phyloP scores from a whole-genome alignment of 2,329 filamentous ascomycete species.

The Cordyceps militaris region DNA sequence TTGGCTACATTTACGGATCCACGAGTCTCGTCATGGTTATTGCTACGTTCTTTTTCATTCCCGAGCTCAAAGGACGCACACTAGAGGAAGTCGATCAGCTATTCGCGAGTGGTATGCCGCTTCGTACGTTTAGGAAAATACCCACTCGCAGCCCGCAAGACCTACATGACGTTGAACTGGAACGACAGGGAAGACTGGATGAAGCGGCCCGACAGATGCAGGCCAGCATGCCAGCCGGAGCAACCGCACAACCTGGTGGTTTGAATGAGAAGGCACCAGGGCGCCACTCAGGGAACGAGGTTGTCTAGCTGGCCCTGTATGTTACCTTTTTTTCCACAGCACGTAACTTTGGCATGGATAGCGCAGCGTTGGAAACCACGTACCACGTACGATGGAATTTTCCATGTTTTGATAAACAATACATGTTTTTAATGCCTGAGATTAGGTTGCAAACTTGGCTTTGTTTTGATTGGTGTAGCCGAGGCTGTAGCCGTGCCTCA shows the following conservation, averaged over 20 bases:
- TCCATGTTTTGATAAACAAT: too few relatives aligned
- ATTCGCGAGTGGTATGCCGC: conserved; percentile 16
- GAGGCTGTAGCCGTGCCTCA: too few relatives aligned
- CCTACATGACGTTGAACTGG: background rate
- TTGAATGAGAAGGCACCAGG: conserved; percentile 3
- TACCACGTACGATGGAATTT: background rate
- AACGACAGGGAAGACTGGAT: background rate
- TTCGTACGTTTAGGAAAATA: conserved; percentile 16
- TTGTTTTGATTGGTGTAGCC: background rate
- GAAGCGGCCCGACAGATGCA: conserved; percentile 2
- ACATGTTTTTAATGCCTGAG: conserved; percentile 7
- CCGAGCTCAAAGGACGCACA: conserved; percentile 35
- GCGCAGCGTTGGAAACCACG: background rate
- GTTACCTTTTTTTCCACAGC: background rate
- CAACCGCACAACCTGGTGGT: background rate
- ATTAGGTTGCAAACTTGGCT: background rate
- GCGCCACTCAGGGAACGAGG: background rate
- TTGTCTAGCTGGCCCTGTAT: background rate
- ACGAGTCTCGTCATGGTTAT: conserved; percentile 30
- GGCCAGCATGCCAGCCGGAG: background rate
- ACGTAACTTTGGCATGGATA: background rate
- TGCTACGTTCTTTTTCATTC: conserved; percentile 36
- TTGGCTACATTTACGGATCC: conserved; percentile 34
- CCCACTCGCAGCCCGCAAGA: conserved; percentile 7
- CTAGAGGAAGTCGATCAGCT: conserved; percentile 21